Conservation (phyloP, 2,329 filamentous ascomycete species). For the Colletotrichum neosansevieriae region DNA sequence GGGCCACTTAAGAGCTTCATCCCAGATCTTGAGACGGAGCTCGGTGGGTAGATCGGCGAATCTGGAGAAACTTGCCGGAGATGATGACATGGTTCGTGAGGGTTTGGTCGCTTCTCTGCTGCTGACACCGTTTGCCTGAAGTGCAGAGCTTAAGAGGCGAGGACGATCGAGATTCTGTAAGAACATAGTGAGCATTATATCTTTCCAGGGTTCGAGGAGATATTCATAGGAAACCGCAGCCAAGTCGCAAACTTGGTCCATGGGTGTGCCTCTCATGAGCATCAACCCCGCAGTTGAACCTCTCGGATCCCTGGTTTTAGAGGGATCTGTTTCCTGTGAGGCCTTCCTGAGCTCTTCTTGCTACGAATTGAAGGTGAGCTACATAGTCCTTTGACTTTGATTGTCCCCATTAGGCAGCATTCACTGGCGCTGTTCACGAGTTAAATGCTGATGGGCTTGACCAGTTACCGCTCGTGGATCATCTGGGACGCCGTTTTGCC, state of each 20-base stretch:
- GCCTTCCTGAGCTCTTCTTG: too few relatives aligned
- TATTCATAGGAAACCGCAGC: slow-evolving; percentile 1
- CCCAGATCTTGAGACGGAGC: slow-evolving; percentile 36
- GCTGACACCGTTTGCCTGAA: neutral
- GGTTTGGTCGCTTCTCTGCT: neutral
- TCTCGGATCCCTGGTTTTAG: neutral
- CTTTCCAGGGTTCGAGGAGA: neutral
- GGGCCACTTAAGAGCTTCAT: slow-evolving; percentile 37
- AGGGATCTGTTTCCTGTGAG: neutral
- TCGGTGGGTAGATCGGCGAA: slow-evolving; percentile 33
- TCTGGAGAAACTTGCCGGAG: slow-evolving; percentile 8
- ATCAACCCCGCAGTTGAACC: neutral
- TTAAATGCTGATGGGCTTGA: neutral
- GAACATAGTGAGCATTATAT: neutral
- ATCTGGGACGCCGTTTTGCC: neutral
- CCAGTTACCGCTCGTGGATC: neutral
- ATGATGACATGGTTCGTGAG: slow-evolving; percentile 46
- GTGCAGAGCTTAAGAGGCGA: neutral
- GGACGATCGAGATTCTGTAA: neutral
- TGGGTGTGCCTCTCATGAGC: neutral
- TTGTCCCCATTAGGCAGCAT: neutral
- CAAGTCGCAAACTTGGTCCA: slow-evolving; percentile 5
- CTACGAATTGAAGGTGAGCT: too few relatives aligned
- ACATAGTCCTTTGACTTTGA: neutral
- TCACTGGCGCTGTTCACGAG: neutral